Base-by-base conservation (phyloP, 1,284 basidiomycete genomes). In the Trametes hirsuta region DNA sequence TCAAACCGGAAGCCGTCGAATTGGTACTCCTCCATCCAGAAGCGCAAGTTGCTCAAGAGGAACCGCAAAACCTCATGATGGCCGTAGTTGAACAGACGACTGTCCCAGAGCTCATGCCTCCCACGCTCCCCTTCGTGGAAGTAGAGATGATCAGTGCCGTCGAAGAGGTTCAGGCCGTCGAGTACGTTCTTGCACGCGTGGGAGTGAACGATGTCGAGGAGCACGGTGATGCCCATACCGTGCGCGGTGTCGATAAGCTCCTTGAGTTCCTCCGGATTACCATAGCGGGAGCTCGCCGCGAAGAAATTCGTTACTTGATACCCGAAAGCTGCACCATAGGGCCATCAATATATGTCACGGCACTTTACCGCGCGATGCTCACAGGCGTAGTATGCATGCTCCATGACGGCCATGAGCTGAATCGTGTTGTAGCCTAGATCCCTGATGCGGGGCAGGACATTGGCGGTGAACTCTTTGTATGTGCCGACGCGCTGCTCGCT, bases 1-100 rank as follows among this genome's bases (percentile, higher is more conserved):
- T 99, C 97, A 73, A 99, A 99, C 47, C 97, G 81, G 86, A 98
- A 99, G 4, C 97, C 97, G 69, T 98, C 97, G 72, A 99, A 98
- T 67, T 86, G 86, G 76, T 93, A 98, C 71, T 95, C 91, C 62
- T 99, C 96, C 77, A 98, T 88, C 83, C 91, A 99, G 81, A 91
- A 99, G 37, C 96, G 86, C 51, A 98, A 79, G 75, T 99, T 99
- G 73, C 94, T 96, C 65, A 99, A 78, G 55, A 99, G 78, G 83
- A 98, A 99, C 24, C 97, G 85, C 34, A 98, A 77, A 21, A 98
- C 97, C 75, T 99, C 97, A 72, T 98, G 93, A 61, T 85, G 84
- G 21, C 92, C 93, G 69, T 99, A 99, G 79, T 99, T 99, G 84
- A 99, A 99, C 6, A 98, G 80, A 9, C 95, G 87, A 65, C 91